phyloP scores from a whole-genome alignment of 192 early-diverging fungal genomes.

The Geranomyces michiganensis region DNA sequence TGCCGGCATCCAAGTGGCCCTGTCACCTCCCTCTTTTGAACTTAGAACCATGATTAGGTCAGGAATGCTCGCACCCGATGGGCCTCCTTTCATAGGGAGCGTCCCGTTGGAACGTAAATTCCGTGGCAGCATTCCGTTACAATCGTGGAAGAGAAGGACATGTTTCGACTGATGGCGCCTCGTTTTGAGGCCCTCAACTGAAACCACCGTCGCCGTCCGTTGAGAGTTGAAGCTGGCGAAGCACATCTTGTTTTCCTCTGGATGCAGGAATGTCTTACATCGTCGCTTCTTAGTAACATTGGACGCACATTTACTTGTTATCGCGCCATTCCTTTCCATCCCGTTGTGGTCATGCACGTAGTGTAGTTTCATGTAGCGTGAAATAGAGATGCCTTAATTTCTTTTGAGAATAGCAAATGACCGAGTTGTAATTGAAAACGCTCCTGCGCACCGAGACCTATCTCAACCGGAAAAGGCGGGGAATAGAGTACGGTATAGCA shows the following conservation, averaged over 20 bases:
- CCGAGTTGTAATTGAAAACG: too few species aligned
- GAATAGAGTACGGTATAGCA: too few species aligned
- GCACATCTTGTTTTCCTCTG: not conserved
- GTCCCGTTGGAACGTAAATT: not conserved
- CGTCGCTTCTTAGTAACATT: conserved; percentile 15
- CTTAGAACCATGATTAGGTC: conserved; percentile 3
- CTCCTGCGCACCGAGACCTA: too few species aligned
- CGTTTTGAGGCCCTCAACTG: conserved; percentile 3
- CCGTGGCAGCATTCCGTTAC: conserved; percentile 11
- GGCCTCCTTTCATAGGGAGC: not conserved
- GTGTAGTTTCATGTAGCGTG: too few species aligned
- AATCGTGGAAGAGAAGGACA: conserved; percentile 12
- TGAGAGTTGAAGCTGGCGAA: conserved; percentile 6
- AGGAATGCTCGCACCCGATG: not conserved
- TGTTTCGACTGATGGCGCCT: not conserved
- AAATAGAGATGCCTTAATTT: too few species aligned
- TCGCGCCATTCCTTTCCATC: too few species aligned
- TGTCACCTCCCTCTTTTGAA: not conserved
- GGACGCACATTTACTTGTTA: not conserved
- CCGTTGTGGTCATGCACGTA: too few species aligned
- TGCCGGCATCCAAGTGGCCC: too few species aligned
- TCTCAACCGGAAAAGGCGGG: too few species aligned
- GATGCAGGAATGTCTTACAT: not conserved
- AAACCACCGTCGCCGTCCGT: conserved; percentile 2
- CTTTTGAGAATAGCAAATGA: too few species aligned